Conservation (phyloP, 495 filamentous ascomycete genomes). For the Penicillium macrosclerotiorum region DNA sequence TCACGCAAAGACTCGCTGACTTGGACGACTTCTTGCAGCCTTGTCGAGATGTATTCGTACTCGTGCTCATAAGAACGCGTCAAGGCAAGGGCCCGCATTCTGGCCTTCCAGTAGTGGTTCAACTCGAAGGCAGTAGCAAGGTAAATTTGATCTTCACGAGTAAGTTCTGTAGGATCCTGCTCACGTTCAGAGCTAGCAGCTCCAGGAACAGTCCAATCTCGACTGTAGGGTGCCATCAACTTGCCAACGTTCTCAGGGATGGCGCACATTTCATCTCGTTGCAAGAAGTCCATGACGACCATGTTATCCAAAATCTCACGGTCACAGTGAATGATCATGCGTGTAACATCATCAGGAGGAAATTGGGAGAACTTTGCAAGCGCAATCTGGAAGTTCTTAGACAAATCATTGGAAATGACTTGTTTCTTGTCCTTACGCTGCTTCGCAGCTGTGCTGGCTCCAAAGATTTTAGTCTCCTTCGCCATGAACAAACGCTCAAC, state of each 20-base stretch:
- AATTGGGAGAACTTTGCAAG: conserved; percentile 83
- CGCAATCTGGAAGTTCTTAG: conserved; percentile 89
- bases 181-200: conserved; percentile 77
- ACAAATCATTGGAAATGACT: conserved; percentile 87
- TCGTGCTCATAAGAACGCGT: conserved; percentile 84
- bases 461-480: conserved; percentile 89
- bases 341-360: conserved; percentile 77
- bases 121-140: conserved; percentile 90
- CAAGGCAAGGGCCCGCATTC: conserved; percentile 85
- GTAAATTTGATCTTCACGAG: conserved; percentile 92
- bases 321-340: conserved; percentile 95
- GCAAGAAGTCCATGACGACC: conserved; percentile 97
- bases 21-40: conserved; percentile 74
- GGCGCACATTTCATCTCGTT: conserved; percentile 85
- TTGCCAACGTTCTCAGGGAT: conserved; percentile 90
- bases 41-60: conserved; percentile 84
- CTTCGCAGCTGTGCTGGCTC: conserved; percentile 55
- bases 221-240: conserved; percentile 89
- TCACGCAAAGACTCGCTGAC: conserved; percentile 88
- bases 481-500: conserved; percentile 97
- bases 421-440: conserved; percentile 96
- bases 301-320: conserved; percentile 83
- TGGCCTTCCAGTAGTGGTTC: conserved; percentile 97
- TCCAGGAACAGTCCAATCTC: conserved; percentile 92
- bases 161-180: conserved; percentile 84